phyloP scores from a whole-genome alignment of 2,329 filamentous ascomycete genomes.

The Blumeriella jaapii region DNA sequence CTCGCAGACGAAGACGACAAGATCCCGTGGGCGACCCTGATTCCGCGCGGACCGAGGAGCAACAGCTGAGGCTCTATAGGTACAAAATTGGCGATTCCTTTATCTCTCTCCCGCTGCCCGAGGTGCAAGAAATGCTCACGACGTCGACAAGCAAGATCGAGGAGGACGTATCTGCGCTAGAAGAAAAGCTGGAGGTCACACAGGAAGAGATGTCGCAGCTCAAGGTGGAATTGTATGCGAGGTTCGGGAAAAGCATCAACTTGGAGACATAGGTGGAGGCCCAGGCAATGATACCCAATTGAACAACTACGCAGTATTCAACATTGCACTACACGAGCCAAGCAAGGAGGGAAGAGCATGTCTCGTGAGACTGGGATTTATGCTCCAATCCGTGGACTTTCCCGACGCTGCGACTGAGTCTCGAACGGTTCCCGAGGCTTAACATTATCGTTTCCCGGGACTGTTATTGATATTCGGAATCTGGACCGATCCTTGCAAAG shows the following conservation, averaged over 20 bases:
- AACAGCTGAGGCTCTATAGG: constrained; percentile 36
- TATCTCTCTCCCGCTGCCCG: constrained; percentile 69
- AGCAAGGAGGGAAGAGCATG: neutral
- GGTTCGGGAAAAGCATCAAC: constrained; percentile 96
- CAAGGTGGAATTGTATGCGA: constrained; percentile 85
- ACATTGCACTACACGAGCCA: neutral
- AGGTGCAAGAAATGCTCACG: constrained; percentile 78
- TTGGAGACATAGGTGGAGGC: constrained; percentile 56
- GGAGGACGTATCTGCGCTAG: constrained; percentile 60
- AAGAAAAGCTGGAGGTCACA: constrained; percentile 63
- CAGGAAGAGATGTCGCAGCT: constrained; percentile 81
- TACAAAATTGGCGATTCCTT: constrained; percentile 98
- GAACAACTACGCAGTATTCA: neutral
- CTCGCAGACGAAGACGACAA: constrained; percentile 90
- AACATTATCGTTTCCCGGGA: too few species aligned
- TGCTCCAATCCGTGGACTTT: too few species aligned
- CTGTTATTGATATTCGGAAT: too few species aligned
- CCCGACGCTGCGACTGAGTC: too few species aligned
- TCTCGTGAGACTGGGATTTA: neutral
- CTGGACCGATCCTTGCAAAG: too few species aligned
- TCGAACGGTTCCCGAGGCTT: too few species aligned
- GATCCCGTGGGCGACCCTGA: constrained; percentile 53
- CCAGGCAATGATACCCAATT: constrained; percentile 18
- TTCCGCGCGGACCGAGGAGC: neutral
- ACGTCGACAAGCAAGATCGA: constrained; percentile 63